Evolutionary conservation across 2,329 filamentous ascomycete species (phyloP).

Genomic region (Macrophomina pseudophaseolina): DNA sequence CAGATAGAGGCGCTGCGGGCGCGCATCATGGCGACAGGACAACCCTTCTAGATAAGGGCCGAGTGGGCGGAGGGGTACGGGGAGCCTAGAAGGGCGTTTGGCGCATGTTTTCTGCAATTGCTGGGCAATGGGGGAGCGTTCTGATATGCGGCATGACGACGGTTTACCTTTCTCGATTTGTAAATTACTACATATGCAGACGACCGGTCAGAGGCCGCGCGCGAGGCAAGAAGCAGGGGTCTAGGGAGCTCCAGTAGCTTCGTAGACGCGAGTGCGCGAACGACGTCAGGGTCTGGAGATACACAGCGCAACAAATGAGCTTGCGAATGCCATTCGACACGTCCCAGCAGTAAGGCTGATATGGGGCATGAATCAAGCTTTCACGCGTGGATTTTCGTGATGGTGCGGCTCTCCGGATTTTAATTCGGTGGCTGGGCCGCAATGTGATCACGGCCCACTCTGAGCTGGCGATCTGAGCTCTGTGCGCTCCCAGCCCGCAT

Average conservation of each 20-base stretch:
- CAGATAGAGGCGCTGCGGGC: conserved; percentile 81
- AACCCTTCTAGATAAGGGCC: conserved; percentile 18
- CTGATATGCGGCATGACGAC: conserved; percentile 10
- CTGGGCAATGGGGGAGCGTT: conserved; percentile 18
- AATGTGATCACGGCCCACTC: conserved; percentile 6
- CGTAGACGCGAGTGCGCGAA: background rate
- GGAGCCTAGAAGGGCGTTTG: conserved; percentile 24
- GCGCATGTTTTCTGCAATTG: conserved; percentile 21
- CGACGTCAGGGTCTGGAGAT: conserved; percentile 13
- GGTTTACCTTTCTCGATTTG: conserved; percentile 23
- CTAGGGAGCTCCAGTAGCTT: background rate
- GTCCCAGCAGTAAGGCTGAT: conserved; percentile 12
- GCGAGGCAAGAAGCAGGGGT: conserved; percentile 15
- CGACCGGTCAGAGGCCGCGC: conserved; percentile 16
- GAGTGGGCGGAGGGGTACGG: background rate
- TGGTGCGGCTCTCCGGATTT: conserved; percentile 25
- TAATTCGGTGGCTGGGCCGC: conserved; percentile 23
- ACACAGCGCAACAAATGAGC: conserved; percentile 4
- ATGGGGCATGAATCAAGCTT: background rate
- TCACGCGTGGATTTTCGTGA: conserved; percentile 20
- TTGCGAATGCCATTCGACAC: conserved; percentile 7
- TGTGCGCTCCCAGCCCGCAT: conserved; percentile 20
- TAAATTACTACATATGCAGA: conserved; percentile 26
- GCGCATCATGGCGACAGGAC: conserved; percentile 53
- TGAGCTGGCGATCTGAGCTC: conserved; percentile 14